A percentile compares a stretch with the other conserved stretches of the same genome.
phyloP scores from a whole-genome alignment of 208 protist genomes.

The Acanthamoeba polyphaga region DNA sequence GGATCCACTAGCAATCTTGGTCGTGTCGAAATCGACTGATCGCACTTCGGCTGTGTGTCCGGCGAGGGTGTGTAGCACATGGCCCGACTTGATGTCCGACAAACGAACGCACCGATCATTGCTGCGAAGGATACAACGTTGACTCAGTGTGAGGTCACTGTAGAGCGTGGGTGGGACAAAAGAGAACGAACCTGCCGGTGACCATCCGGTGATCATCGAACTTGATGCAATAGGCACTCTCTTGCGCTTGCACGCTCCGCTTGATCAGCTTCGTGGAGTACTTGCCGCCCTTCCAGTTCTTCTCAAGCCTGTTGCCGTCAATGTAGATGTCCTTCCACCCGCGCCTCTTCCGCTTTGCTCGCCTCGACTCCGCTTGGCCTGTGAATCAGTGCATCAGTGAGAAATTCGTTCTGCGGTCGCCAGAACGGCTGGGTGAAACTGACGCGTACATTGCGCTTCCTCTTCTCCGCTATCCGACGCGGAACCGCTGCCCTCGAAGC shows the following conservation, averaged over 20 bases:
- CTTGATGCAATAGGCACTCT: slow-evolving; percentile 55
- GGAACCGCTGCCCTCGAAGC: slow-evolving; percentile 29
- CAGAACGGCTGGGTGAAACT: no score
- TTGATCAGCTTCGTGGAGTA: slow-evolving; percentile 12
- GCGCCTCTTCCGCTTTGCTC: neutral
- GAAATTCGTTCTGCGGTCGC: no score
- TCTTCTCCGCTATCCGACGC: slow-evolving; percentile 4
- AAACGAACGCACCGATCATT: slow-evolving; percentile 10
- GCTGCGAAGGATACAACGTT: neutral
- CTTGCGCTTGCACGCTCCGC: neutral
- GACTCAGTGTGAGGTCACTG: no score
- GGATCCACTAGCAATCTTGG: slow-evolving; percentile 23
- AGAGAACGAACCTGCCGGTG: neutral
- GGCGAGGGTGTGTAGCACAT: neutral
- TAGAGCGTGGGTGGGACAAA: neutral
- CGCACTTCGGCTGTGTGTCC: slow-evolving; percentile 43
- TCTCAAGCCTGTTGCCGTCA: neutral
- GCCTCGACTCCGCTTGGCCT: neutral
- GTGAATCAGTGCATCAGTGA: neutral
- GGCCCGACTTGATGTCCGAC: neutral
- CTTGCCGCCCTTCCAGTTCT: slow-evolving; percentile 2
- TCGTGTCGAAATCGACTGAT: slow-evolving; percentile 3
- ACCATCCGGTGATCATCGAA: slow-evolving; percentile 19
- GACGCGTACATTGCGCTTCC: neutral
- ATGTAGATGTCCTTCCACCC: slow-evolving; percentile 39